These are phyloP conservation scores for Paracorniculantispora psalliotae DNA, from an alignment of 2,329 filamentous ascomycete species.

Conservation along the genomic window DNA sequence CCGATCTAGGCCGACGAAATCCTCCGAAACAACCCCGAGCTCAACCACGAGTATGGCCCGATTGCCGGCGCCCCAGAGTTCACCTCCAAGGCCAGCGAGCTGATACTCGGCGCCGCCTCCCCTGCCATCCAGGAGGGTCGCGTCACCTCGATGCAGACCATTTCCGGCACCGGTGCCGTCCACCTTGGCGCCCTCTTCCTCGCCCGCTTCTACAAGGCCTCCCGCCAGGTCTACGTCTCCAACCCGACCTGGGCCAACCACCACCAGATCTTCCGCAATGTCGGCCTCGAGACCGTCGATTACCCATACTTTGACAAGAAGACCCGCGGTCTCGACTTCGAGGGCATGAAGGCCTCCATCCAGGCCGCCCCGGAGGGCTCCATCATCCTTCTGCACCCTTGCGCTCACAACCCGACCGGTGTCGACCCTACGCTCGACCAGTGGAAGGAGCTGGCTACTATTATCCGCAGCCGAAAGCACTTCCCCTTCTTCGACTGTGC, in stretches of 20 bases:
- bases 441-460: slow-evolving; percentile 81
- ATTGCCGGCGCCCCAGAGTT: slow-evolving; percentile 85
- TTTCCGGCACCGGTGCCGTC: slow-evolving; percentile 93
- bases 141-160: slow-evolving; percentile 78
- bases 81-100: slow-evolving; percentile 83
- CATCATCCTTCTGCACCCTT: slow-evolving; percentile 88
- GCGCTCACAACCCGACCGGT: slow-evolving; percentile 96
- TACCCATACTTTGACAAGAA: slow-evolving; percentile 93
- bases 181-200: slow-evolving; percentile 94
- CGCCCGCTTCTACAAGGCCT: slow-evolving; percentile 76
- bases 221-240: slow-evolving; percentile 80
- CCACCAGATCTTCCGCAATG: slow-evolving; percentile 96
- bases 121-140: slow-evolving; percentile 81
- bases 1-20: slow-evolving; percentile 75
- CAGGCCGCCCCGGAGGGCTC: slow-evolving; percentile 68
- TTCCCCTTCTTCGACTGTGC: slow-evolving; percentile 99
- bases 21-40: slow-evolving; percentile 78
- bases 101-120: slow-evolving; percentile 77
- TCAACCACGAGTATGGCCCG: slow-evolving; percentile 98
- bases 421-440: slow-evolving; percentile 92
- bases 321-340: slow-evolving; percentile 88
- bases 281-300: slow-evolving; percentile 67
- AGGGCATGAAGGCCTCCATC: slow-evolving; percentile 74
- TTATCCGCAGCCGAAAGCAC: slow-evolving; percentile 73
- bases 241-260: slow-evolving; percentile 98